phyloP scores from a whole-genome alignment of 306 rosid species.

The Malus asiatica region DNA sequence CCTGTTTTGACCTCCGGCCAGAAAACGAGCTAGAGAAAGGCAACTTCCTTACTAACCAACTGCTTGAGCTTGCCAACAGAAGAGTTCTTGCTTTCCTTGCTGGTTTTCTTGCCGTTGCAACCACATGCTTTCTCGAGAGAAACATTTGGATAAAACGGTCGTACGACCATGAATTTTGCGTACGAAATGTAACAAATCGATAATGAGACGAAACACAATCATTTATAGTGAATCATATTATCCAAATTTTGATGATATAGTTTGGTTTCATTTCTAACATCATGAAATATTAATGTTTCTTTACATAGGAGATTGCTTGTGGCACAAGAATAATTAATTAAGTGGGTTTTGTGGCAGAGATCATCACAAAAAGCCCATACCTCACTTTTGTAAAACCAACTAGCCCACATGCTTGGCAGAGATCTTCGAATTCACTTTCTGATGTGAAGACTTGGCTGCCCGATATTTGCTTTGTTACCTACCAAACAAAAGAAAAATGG shows the following conservation, averaged over 20 bases:
- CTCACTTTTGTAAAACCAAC: constrained; percentile 50
- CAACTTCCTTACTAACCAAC: background rate
- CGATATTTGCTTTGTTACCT: constrained; percentile 41
- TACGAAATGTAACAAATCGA: background rate
- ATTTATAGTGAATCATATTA: background rate
- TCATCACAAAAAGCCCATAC: constrained; percentile 69
- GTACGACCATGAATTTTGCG: background rate
- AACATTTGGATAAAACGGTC: background rate
- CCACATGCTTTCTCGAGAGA: background rate
- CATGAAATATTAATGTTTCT: background rate
- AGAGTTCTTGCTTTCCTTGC: background rate
- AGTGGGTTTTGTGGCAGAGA: constrained; percentile 66
- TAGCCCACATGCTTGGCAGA: constrained; percentile 66
- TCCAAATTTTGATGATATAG: too few relatives aligned
- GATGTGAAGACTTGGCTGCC: constrained; percentile 51
- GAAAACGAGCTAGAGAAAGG: background rate
- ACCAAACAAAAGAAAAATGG: background rate
- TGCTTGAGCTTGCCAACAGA: background rate
- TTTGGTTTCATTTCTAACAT: too few relatives aligned
- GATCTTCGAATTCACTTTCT: constrained; percentile 73
- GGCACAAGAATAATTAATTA: constrained; percentile 24
- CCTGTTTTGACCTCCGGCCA: background rate
- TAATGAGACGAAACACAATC: background rate
- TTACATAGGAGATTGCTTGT: background rate
- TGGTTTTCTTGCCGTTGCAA: background rate